phyloP scores from a whole-genome alignment of 2,329 filamentous ascomycete species.

The Chaetothyriales sp. region DNA sequence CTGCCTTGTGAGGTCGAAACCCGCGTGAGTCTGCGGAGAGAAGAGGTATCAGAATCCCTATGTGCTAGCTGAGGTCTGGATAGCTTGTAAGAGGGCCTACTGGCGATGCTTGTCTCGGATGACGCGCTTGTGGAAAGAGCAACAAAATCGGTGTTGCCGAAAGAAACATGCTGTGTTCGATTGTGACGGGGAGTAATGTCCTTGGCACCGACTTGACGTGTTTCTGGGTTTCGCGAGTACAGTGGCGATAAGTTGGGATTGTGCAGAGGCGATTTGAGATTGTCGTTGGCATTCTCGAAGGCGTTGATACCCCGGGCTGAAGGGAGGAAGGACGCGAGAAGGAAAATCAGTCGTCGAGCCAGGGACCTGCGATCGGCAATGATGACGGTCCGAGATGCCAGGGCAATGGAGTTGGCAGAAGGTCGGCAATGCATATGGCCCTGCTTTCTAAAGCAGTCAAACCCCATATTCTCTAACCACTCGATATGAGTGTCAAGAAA shows the following conservation, averaged over 20 bases:
- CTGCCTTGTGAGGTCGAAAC: background rate
- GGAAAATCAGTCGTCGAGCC: slow-evolving; percentile 43
- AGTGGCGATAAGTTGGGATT: slow-evolving; percentile 8
- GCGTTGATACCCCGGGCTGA: slow-evolving; percentile 10
- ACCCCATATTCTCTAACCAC: slow-evolving; percentile 43
- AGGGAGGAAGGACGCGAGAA: slow-evolving; percentile 45
- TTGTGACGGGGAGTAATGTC: background rate
- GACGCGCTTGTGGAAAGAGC: slow-evolving; percentile 30
- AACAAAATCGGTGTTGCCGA: slow-evolving; percentile 2
- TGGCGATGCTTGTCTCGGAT: slow-evolving; percentile 27
- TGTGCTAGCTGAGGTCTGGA: slow-evolving; percentile 20
- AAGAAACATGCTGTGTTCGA: background rate
- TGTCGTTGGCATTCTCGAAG: slow-evolving; percentile 6
- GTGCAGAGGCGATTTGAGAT: slow-evolving; percentile 9
- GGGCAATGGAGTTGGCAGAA: slow-evolving; percentile 12
- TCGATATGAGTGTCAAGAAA: slow-evolving; percentile 48
- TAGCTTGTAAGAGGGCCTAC: slow-evolving; percentile 8
- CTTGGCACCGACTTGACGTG: background rate
- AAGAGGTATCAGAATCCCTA: slow-evolving; percentile 31
- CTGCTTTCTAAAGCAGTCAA: slow-evolving; percentile 40
- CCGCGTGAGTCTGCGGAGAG: slow-evolving; percentile 27
- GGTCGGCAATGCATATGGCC: background rate
- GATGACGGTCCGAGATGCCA: slow-evolving; percentile 43
- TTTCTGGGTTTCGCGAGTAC: background rate
- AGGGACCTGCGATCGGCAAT: slow-evolving; percentile 47